Percentiles rank a stretch among this genome's conserved stretches.
These are phyloP conservation scores for Colletotrichum magnum DNA, from an alignment of 2,329 filamentous ascomycete genomes.

Conservation along the genomic window DNA sequence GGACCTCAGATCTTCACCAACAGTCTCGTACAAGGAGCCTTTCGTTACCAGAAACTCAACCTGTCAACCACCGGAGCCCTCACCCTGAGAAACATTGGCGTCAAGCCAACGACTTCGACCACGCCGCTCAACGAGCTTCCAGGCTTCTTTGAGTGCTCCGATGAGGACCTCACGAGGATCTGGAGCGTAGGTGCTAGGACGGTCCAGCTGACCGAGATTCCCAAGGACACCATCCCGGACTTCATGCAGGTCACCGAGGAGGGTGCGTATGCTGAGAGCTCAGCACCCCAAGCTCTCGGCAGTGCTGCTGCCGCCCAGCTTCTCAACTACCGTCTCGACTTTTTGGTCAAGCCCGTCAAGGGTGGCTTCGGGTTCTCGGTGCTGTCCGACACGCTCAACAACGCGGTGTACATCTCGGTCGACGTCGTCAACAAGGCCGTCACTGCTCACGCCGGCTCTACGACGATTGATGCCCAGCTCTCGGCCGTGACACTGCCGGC, in stretches of 20 bases:
- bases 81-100: constrained; percentile 46
- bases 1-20: constrained; percentile 44
- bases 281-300: constrained; percentile 45
- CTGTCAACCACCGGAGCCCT: constrained; percentile 49
- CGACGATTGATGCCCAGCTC: constrained; percentile 20
- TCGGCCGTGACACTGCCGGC: constrained; percentile 2
- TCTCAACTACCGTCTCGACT: constrained; percentile 43
- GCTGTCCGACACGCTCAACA: constrained; percentile 48
- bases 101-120: constrained; percentile 43
- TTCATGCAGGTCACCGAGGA: constrained; percentile 47
- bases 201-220: constrained; percentile 49
- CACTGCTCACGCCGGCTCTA: constrained; percentile 40
- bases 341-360: constrained; percentile 47
- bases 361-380: constrained; percentile 50
- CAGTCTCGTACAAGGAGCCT: constrained; percentile 52
- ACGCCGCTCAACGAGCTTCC: constrained; percentile 46
- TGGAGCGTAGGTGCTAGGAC: constrained; percentile 51
- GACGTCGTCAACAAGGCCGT: constrained; percentile 39
- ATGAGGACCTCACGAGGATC: constrained; percentile 47
- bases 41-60: constrained; percentile 55
- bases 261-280: constrained; percentile 47
- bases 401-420: constrained; percentile 48
- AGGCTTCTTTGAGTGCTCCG: constrained; percentile 48
- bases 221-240: constrained; percentile 44
- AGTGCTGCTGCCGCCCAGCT: constrained; percentile 41